Evolutionary conservation across 495 filamentous ascomycete species (phyloP), one percentile per base, ranked within the genome.

Genomic region (Talaromyces proteolyticus): DNA sequence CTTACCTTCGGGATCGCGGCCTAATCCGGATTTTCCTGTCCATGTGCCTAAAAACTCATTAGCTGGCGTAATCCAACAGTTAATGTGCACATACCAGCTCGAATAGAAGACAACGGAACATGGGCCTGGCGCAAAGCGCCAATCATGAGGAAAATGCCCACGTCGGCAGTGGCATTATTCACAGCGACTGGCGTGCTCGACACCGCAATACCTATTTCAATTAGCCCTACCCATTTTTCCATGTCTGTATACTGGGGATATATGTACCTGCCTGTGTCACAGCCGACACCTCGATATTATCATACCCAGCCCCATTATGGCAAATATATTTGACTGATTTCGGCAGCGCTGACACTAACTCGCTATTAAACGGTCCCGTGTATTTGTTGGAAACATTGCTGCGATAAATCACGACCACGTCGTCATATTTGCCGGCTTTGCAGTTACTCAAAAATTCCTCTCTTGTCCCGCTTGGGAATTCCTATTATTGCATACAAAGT

Each of bases 291-390:
- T 91, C 86, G 23, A 93, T 78, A 50, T 89, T 87, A 56, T 93
- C 88, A 61, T 93, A 93, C 3, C 88, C 88, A 23, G 88, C 88
- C 26, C 89, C 91, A 58, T 89, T 91, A 62, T 96, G 90, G 60
- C 81, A 86, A 54, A 95, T 77, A 64, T 87, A 95, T 53, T 79
- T 84, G 36, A 95, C 61, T 3, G 79, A 84, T 24, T 64, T 57
- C 1, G 90, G 90, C 12, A 89, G 70, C 5, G 68, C 61, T 4
- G 74, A 62, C 42, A 88, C 60, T 48, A 89, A 55, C 53, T 82
- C 81, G 16, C 62, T 66, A 53, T 85, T 71, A 55, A 84, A 84
- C 18, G 74, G 72, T 21, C 81, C 81, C 12, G 81, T 85, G 46
- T 73, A 68, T 79, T 77, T 65, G 21, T 69, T 78, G n/a, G 79